Evolutionary conservation across 2,329 filamentous ascomycete species (phyloP).

Genomic region (Ustulina deusta): DNA sequence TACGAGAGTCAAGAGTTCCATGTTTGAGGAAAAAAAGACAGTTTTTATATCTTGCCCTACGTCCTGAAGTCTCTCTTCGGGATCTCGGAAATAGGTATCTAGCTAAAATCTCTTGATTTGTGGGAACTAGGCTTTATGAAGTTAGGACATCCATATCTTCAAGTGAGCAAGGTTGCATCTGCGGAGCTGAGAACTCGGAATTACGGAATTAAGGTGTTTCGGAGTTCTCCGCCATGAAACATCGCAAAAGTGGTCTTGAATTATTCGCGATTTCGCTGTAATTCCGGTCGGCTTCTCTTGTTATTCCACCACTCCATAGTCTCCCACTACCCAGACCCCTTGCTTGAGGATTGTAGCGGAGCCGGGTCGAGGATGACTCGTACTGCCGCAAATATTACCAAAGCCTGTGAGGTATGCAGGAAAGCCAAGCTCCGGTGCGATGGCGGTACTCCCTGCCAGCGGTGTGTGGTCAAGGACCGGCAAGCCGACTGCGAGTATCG

Average conservation of each 20-base stretch:
- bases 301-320: neutral
- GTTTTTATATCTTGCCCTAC: neutral
- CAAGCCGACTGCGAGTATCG: conserved; percentile 27
- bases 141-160: conserved; percentile 1
- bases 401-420: conserved; percentile 30
- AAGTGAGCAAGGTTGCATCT: neutral
- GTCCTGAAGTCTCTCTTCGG: neutral
- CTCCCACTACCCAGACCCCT: neutral
- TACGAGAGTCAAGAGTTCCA: neutral
- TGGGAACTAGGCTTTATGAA: neutral
- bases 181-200: conserved; percentile 9
- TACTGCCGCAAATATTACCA: conserved; percentile 21
- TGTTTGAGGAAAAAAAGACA: neutral
- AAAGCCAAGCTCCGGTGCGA: conserved; percentile 31
- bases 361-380: conserved; percentile 11
- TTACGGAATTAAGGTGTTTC: conserved; percentile 23
- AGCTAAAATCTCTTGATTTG: neutral
- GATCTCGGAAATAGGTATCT: conserved; percentile 4
- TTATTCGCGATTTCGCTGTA: conserved; percentile 4
- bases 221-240: neutral
- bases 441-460: conserved; percentile 25
- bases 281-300: conserved; percentile 3
- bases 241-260: neutral
- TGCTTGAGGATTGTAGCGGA: neutral
- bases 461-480: conserved; percentile 20